phyloP scores from a whole-genome alignment of 177 flowering plant genomes.

The Tripterygium wilfordii region DNA sequence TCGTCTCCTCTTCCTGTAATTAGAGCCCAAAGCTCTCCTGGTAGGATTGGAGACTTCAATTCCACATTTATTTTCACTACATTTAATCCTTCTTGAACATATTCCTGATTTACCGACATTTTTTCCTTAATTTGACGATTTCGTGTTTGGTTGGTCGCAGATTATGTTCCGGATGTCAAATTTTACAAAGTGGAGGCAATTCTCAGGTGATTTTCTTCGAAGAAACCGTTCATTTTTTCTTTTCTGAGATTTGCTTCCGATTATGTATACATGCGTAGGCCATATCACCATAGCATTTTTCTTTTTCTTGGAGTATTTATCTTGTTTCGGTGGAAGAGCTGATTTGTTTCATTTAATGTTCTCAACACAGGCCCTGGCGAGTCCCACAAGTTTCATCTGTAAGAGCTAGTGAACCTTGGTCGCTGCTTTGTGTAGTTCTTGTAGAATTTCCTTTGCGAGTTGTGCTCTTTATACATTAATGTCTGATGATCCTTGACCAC shows the following conservation, averaged over 20 bases:
- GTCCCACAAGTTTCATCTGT: constrained; percentile 78
- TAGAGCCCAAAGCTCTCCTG: constrained; percentile 52
- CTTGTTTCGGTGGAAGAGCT: constrained; percentile 4
- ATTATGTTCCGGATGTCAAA: constrained; percentile 59
- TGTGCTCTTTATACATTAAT: too few relatives aligned
- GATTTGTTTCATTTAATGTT: constrained; percentile 19
- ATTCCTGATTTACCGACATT: too few relatives aligned
- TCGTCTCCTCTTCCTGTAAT: constrained; percentile 30
- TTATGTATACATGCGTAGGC: too few relatives aligned
- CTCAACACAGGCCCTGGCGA: constrained; percentile 68
- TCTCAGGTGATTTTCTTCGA: constrained; percentile 61
- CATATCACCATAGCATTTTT: too few relatives aligned
- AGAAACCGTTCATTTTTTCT: too few relatives aligned
- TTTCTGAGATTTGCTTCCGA: too few relatives aligned
- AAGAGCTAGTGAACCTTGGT: constrained; percentile 18
- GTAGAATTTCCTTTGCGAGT: too few relatives aligned
- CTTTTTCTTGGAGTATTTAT: too few relatives aligned
- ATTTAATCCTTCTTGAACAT: too few relatives aligned
- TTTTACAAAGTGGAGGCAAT: constrained; percentile 93
- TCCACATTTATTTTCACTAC: not conserved
- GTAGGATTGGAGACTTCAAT: constrained; percentile 14
- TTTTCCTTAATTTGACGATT: not conserved
- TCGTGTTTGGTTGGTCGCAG: constrained; percentile 24
- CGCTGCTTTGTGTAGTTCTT: not conserved
- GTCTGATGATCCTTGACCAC: too few relatives aligned